phyloP scores from a whole-genome alignment of 768 basidiomycete genomes.

The Ramaria sp. region DNA sequence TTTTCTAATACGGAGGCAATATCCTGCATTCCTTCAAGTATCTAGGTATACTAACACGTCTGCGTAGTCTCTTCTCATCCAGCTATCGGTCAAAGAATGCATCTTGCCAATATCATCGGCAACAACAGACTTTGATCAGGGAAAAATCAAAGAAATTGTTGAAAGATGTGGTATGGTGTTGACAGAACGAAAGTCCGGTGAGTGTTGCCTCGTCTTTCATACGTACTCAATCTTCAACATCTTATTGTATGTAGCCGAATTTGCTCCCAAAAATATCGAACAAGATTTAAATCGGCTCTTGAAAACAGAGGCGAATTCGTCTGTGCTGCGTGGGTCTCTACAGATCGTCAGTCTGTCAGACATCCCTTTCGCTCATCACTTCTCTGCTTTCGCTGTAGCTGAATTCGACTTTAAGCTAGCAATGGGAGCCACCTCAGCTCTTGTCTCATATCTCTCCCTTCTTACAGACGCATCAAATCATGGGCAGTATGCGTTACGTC shows the following conservation, averaged over 20 bases:
- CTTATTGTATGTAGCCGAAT: conserved; percentile 51
- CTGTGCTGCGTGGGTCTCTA: conserved; percentile 11
- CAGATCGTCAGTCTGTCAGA: not conserved
- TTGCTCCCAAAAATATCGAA: conserved; percentile 64
- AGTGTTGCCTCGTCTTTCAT: conserved; percentile 15
- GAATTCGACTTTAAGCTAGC: conserved; percentile 69
- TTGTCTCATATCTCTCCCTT: conserved; percentile 74
- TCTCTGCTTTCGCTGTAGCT: conserved; percentile 30
- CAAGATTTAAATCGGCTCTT: conserved; percentile 72
- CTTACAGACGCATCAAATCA: conserved; percentile 69
- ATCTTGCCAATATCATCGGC: conserved; percentile 68
- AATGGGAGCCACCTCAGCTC: conserved; percentile 69
- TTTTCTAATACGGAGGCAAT: conserved; percentile 90
- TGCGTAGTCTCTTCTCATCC: conserved; percentile 80
- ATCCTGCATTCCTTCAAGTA: not conserved
- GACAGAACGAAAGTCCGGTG: conserved; percentile 83
- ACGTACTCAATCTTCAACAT: not conserved
- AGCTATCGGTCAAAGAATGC: conserved; percentile 95
- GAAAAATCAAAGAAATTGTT: conserved; percentile 75
- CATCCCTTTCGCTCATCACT: not conserved
- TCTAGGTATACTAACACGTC: not conserved
- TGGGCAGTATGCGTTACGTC: conserved; percentile 67
- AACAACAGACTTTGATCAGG: conserved; percentile 78
- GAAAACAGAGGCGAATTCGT: conserved; percentile 27
- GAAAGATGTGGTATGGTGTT: conserved; percentile 87